Evolutionary conservation across 805 yeast species (phyloP).

Genomic region (Sporopachydermia lactativora): DNA sequence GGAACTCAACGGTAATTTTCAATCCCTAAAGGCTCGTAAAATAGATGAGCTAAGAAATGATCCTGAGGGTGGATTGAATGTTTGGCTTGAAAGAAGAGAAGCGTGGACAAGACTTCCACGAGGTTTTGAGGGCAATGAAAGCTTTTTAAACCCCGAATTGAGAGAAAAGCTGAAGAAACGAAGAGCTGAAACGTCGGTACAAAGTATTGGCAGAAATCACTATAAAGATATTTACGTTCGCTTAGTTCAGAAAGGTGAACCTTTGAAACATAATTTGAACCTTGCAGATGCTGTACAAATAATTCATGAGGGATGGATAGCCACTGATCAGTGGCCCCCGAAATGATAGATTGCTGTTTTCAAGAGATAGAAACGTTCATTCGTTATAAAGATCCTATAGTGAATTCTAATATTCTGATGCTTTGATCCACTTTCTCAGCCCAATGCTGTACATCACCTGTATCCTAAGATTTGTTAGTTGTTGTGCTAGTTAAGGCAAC

Average conservation of each 20-base stretch:
- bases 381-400: conserved; percentile 4
- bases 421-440: conserved; percentile 64
- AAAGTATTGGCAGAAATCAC: conserved; percentile 30
- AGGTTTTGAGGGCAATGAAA: conserved; percentile 10
- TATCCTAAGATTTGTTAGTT: conserved; percentile 10
- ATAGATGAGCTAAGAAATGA: not conserved
- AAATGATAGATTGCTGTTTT: conserved; percentile 7
- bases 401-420: conserved; percentile 55
- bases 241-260: conserved; percentile 55
- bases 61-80: conserved; percentile 1
- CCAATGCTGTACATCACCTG: conserved; percentile 33
- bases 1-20: too few species aligned
- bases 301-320: conserved; percentile 76
- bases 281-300: conserved; percentile 58
- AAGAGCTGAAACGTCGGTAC: conserved; percentile 4
- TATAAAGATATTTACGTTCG: conserved; percentile 51
- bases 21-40: too few species aligned
- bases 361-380: conserved; percentile 5
- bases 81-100: conserved; percentile 10
- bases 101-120: conserved; percentile 15
- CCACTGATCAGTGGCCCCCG: conserved; percentile 51
- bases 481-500: conserved; percentile 7
- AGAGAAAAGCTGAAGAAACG: conserved; percentile 5
- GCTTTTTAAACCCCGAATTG: conserved; percentile 9
- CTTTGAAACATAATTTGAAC: conserved; percentile 57